Evolutionary conservation across 345 rosid genomes (phyloP).

Genomic region (Hibiscus syriacus): DNA sequence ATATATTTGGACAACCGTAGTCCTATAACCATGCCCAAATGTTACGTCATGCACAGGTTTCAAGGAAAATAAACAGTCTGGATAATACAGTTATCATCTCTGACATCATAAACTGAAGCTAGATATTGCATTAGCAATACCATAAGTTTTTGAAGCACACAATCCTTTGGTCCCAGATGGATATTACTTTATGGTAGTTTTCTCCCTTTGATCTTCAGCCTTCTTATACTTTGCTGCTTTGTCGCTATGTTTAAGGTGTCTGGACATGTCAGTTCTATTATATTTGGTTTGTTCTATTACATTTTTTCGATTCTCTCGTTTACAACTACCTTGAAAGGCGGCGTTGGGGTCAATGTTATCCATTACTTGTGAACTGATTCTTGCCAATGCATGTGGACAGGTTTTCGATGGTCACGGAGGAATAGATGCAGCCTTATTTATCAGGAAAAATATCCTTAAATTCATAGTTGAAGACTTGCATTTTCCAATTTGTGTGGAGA

Average conservation of each 20-base stretch:
- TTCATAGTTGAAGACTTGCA: conserved; percentile 78
- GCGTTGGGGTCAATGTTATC: not conserved
- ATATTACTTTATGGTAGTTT: not conserved
- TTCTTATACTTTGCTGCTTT: not conserved
- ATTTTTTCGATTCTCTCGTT: no score
- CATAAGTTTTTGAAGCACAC: not conserved
- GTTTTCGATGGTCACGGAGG: conserved; percentile 99
- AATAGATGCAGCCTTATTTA: conserved; percentile 79
- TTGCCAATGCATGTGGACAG: conserved; percentile 31
- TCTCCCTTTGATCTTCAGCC: not conserved
- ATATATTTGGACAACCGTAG: not conserved
- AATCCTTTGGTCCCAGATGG: not conserved
- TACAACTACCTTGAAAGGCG: not conserved
- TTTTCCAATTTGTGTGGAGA: conserved; percentile 67
- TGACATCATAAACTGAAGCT: not conserved
- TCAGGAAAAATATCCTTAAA: conserved; percentile 58
- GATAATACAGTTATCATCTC: not conserved
- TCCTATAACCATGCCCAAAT: not conserved
- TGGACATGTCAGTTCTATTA: not conserved
- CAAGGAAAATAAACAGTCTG: not conserved
- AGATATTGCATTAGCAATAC: not conserved
- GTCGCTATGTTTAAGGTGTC: not conserved
- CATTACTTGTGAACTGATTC: conserved; percentile 11
- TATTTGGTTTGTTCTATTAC: no score
- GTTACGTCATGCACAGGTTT: not conserved